These are phyloP conservation scores for Blastobotrys malaysiensis DNA, from an alignment of 1,139 yeast species.

Conservation along the genomic window DNA sequence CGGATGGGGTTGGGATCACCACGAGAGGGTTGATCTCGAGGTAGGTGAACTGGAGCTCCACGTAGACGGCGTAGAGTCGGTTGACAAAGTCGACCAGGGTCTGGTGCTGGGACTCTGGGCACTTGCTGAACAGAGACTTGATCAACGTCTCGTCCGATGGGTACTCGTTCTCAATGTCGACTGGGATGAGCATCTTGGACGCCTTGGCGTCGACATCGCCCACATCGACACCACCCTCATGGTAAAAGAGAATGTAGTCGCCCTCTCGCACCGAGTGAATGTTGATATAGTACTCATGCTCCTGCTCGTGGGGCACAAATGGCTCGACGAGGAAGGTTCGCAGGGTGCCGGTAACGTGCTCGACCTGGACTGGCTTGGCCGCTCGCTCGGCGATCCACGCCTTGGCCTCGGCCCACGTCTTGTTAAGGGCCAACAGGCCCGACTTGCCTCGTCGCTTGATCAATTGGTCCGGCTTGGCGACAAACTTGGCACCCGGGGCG, in stretches of 20 bases:
- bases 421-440: constrained; percentile 42
- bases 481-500: constrained; percentile 36
- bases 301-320: constrained; percentile 43
- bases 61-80: constrained; percentile 44
- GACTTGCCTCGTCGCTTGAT: constrained; percentile 45
- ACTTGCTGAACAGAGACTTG: constrained; percentile 33
- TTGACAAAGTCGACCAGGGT: constrained; percentile 42
- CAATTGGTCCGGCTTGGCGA: constrained; percentile 44
- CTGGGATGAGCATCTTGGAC: constrained; percentile 40
- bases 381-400: constrained; percentile 41
- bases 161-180: constrained; percentile 38
- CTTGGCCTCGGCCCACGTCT: constrained; percentile 41
- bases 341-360: constrained; percentile 37
- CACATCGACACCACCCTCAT: constrained; percentile 46
- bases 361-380: constrained; percentile 38
- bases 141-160: constrained; percentile 37
- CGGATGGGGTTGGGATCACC: constrained; percentile 37
- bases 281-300: constrained; percentile 44
- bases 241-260: constrained; percentile 44
- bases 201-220: constrained; percentile 47
- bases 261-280: constrained; percentile 45
- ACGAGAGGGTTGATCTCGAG: constrained; percentile 44
- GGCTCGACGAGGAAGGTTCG: constrained; percentile 44
- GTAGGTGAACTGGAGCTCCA: constrained; percentile 43
- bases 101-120: constrained; percentile 38